Percentiles rank a stretch among this genome's conserved stretches.
Conservation (phyloP, 2,329 filamentous ascomycete genomes). For the Neonectria hederae region DNA sequence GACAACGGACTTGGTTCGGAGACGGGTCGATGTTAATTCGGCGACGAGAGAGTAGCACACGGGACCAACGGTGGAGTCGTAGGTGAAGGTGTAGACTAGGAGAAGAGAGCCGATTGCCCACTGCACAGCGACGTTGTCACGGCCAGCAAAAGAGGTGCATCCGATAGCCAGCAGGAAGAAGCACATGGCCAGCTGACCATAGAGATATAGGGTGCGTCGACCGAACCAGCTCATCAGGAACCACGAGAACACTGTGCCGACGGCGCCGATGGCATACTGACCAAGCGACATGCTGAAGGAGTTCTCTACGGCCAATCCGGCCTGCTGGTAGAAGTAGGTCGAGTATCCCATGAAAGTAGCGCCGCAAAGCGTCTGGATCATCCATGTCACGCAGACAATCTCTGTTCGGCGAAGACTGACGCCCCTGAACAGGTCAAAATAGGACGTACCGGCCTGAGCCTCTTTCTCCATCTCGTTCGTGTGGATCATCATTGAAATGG, state of each 20-base stretch:
- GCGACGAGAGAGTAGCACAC: conserved; percentile 88
- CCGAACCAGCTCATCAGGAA: conserved; percentile 54
- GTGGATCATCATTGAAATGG: conserved; percentile 61
- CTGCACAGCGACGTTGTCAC: conserved; percentile 56
- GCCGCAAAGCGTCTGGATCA: conserved; percentile 53
- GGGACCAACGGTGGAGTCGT: conserved; percentile 50
- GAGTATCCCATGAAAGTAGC: conserved; percentile 65
- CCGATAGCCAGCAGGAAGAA: conserved; percentile 54
- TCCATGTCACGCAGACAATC: conserved; percentile 56
- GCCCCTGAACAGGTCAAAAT: conserved; percentile 59
- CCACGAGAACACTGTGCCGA: conserved; percentile 59
- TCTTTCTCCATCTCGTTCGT: conserved; percentile 60
- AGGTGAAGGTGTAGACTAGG: conserved; percentile 55
- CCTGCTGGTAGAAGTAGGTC: conserved; percentile 60
- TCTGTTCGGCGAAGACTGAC: conserved; percentile 57
- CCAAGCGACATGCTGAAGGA: conserved; percentile 54
- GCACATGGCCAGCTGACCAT: conserved; percentile 60
- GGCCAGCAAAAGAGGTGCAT: conserved; percentile 63
- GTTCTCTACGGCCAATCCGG: conserved; percentile 50
- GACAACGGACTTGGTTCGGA: conserved; percentile 58
- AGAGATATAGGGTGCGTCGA: conserved; percentile 56
- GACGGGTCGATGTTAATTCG: conserved; percentile 56
- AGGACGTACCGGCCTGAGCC: conserved; percentile 51
- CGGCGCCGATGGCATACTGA: conserved; percentile 54
- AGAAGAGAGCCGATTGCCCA: conserved; percentile 59